A percentile compares a stretch with the other conserved stretches of the same genome.
These are phyloP conservation scores for Raphanus hybrid DNA, from an alignment of 441 rosid genomes.

Conservation along the genomic window DNA sequence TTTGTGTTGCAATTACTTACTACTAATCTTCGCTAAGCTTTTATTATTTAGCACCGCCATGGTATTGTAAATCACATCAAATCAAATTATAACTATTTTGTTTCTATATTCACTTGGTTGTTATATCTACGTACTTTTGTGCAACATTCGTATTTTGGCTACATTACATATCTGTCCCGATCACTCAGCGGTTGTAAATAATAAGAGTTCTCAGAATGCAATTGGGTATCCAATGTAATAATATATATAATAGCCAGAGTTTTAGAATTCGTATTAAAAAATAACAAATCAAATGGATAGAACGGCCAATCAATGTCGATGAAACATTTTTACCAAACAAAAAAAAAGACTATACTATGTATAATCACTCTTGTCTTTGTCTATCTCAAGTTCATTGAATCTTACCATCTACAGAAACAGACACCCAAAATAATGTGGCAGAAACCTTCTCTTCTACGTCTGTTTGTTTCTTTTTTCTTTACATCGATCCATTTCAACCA, in stretches of 20 bases:
- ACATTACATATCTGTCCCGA: conserved; percentile 1
- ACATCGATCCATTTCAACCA: conserved; percentile 11
- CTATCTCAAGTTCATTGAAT: not conserved
- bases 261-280: not conserved
- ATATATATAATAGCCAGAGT: not conserved
- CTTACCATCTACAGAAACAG: conserved; percentile 12
- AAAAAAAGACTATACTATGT: no score
- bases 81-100: not conserved
- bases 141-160: not conserved
- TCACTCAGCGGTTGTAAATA: conserved; percentile 10
- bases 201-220: not conserved
- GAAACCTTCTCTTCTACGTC: conserved; percentile 18
- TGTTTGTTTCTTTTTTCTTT: conserved; percentile 14
- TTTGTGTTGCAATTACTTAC: conserved; percentile 12
- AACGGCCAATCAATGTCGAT: not conserved
- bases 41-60: not conserved
- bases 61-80: not conserved
- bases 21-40: not conserved
- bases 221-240: no score
- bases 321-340: not conserved
- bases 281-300: not conserved
- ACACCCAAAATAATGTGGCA: conserved; percentile 9
- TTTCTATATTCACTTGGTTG: conserved; percentile 12
- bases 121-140: conserved; percentile 4
- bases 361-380: not conserved